Evolutionary conservation across 1,284 basidiomycete genomes (phyloP).

Genomic region (Hypsizygus ulmarius): DNA sequence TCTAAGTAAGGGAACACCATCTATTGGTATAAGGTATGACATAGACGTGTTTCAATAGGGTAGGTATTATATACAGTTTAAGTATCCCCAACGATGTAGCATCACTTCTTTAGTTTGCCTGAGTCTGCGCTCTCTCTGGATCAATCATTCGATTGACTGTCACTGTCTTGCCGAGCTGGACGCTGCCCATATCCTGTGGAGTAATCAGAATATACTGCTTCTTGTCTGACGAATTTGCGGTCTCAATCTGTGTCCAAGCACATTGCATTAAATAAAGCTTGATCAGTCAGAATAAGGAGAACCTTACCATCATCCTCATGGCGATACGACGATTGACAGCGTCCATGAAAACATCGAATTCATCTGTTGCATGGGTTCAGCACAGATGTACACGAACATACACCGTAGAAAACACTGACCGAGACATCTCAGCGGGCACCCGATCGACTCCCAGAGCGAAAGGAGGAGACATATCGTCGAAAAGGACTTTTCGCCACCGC

Average conservation of each 20-base stretch:
- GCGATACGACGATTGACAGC: conserved; percentile 88
- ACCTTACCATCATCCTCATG: conserved; percentile 86
- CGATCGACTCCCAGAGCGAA: conserved; percentile 93
- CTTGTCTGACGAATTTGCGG: conserved; percentile 77
- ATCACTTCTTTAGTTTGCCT: not conserved
- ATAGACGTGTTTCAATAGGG: too few species aligned
- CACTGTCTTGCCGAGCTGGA: conserved; percentile 59
- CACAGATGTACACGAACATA: conserved; percentile 7
- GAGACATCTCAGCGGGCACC: conserved; percentile 91
- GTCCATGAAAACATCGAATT: conserved; percentile 97
- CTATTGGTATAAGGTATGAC: too few species aligned
- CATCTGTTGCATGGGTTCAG: conserved; percentile 45
- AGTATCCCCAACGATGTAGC: too few species aligned
- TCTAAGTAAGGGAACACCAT: too few species aligned
- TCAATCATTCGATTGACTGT: conserved; percentile 79
- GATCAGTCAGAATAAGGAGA: not conserved
- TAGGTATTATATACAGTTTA: too few species aligned
- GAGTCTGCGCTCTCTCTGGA: conserved; percentile 43
- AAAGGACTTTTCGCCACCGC: conserved; percentile 96
- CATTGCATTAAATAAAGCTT: not conserved
- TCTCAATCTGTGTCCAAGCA: conserved; percentile 62
- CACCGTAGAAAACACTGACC: conserved; percentile 51
- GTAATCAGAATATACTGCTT: conserved; percentile 94
- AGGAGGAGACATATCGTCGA: conserved; percentile 93
- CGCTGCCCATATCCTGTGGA: conserved; percentile 79